Base-by-base conservation (phyloP, 192 early-diverging fungal species). In the Linnemannia exigua region DNA sequence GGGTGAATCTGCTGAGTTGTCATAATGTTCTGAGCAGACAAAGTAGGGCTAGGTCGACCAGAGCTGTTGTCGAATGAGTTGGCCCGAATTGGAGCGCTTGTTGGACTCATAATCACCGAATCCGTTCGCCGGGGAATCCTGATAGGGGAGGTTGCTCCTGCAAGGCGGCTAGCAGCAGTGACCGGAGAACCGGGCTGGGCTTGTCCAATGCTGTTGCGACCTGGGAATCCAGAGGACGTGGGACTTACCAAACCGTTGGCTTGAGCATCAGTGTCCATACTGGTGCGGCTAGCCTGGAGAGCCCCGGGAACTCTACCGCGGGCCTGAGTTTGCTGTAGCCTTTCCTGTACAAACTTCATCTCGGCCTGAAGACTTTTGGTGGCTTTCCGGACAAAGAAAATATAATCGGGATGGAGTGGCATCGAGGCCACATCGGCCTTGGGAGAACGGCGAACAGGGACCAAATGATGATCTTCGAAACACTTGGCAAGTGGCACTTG, bases 351-450 rank as follows among this genome's bases (percentile, higher is more conserved):
- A 58, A 77, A 63, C 36, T 74, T 41, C 84, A 86, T 86, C 67
- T 86, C 84, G 3, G 84, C 84, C 33, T 86, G 84, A 8, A 86
- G 70, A 77, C 78, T 80, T 75, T 86, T 86, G 61, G 84, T 37
- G 5, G 84, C 73, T 66, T 86, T 86, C 31, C 84, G 74, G 20
- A 86, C 61, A 79, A 86, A 86, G 52, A 86, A 86, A 0, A 76
- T 35, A 47, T 86, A 47, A 19, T 86, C 84, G 0, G 84, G 84
- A 28, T 86, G 77, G 19, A 73, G 50, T 22, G 84, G 84, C 84
- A 86, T 86, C 12, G 84, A 86, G 22, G 84, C 84, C 28, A 80
- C 84, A 73, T 86, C 84, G 19, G 84, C 84, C 70, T 86, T 86
- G 17, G 79, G 84, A 7, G 84, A 86, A 1, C 84, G 51, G 4